Conservation (phyloP, 305 asterid genomes). For the Petunia hybrid region DNA sequence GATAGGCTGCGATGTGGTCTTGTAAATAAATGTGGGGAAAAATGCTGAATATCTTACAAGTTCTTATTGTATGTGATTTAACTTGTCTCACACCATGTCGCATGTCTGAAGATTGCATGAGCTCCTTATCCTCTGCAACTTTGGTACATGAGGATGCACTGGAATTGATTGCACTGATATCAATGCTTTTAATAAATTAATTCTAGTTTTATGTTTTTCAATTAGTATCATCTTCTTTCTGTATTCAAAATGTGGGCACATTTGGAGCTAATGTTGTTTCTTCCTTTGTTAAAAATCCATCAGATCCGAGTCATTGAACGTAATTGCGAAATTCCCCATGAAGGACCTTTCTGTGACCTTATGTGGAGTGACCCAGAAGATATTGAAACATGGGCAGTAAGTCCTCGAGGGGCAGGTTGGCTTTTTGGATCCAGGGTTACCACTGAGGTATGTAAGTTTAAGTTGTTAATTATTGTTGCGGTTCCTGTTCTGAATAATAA, state of each 20-base stretch:
- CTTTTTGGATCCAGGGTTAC: slow-evolving; percentile 98
- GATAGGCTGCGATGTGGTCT: not conserved
- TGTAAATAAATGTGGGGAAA: not conserved
- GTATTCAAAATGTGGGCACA: not conserved
- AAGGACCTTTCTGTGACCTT: slow-evolving; percentile 99
- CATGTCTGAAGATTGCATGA: not conserved
- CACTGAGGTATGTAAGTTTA: slow-evolving; percentile 69
- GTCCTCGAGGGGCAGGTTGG: slow-evolving; percentile 99
- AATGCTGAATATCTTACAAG: not conserved
- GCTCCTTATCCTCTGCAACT: not conserved
- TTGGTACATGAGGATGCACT: not conserved
- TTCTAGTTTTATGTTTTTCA: not conserved
- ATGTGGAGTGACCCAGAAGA: slow-evolving; percentile 99
- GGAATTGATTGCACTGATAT: slow-evolving; percentile 9
- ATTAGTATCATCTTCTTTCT: not conserved
- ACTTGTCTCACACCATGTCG: not conserved
- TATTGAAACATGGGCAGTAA: slow-evolving; percentile 99
- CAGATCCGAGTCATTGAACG: slow-evolving; percentile 96
- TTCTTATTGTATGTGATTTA: slow-evolving; percentile 2
- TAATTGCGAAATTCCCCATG: slow-evolving; percentile 98
- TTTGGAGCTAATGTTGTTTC: not conserved
- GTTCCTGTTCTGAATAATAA: slow-evolving; percentile 31
- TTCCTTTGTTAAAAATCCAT: slow-evolving; percentile 33
- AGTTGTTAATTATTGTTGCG: not conserved
- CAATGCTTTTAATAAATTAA: not conserved